These are phyloP conservation scores for Mycena polygramma DNA, from an alignment of 768 basidiomycete genomes.

Conservation along the genomic window DNA sequence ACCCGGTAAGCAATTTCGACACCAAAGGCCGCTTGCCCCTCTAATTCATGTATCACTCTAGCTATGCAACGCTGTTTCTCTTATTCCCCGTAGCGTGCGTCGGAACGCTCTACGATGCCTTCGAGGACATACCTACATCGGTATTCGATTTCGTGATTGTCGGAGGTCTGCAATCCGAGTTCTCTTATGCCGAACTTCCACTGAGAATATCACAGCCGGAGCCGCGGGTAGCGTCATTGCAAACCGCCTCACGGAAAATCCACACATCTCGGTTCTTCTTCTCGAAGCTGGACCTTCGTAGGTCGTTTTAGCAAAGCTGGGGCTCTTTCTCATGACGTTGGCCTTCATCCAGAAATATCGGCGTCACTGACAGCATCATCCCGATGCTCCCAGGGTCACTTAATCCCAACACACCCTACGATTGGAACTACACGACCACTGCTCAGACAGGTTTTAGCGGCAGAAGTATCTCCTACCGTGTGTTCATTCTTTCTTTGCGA, in stretches of 20 bases:
- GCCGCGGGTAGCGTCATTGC: too few relatives aligned
- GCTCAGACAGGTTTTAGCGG: constrained; percentile 45
- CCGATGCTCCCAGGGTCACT: constrained; percentile 19
- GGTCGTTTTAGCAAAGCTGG: background rate
- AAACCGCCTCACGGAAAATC: constrained; percentile 13
- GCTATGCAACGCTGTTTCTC: too few relatives aligned
- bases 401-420: constrained; percentile 35
- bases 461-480: constrained; percentile 38
- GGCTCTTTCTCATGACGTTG: background rate
- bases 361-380: constrained; percentile 17
- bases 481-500: background rate
- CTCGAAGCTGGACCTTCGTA: constrained; percentile 29
- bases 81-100: too few relatives aligned
- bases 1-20: background rate
- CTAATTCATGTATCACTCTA: background rate
- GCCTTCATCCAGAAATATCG: constrained; percentile 12
- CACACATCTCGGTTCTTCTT: constrained; percentile 12
- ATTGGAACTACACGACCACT: constrained; percentile 55
- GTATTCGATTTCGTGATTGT: too few relatives aligned
- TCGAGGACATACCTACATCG: too few relatives aligned
- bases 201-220: too few relatives aligned
- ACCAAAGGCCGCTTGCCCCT: background rate
- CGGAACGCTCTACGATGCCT: too few relatives aligned
- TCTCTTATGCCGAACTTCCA: too few relatives aligned
- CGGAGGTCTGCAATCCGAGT: too few relatives aligned